These are phyloP conservation scores for Mycena polygramma DNA, from an alignment of 768 basidiomycete genomes.

Conservation along the genomic window DNA sequence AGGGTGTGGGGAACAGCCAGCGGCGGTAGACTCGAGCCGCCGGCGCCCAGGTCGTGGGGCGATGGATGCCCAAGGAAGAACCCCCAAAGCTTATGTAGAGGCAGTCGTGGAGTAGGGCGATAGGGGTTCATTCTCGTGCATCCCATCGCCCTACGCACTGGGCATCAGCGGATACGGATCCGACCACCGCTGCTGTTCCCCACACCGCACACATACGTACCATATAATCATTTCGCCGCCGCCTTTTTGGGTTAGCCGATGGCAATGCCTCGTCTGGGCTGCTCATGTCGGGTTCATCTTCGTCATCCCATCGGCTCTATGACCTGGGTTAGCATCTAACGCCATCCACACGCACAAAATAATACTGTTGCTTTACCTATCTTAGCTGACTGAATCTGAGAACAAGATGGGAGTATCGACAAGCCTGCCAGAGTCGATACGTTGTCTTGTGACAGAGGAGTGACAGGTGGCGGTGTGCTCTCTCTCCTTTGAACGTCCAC, in stretches of 20 bases:
- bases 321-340: not conserved
- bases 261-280: slow-evolving; percentile 15
- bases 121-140: no score
- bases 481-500: slow-evolving; percentile 6
- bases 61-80: no score
- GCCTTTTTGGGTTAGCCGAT: slow-evolving; percentile 15
- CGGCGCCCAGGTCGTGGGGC: no score
- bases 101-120: no score
- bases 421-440: not conserved
- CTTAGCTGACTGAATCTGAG: not conserved
- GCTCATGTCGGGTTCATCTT: not conserved
- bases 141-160: no score
- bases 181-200: no score
- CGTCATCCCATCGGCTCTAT: not conserved
- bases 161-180: no score
- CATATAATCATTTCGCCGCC: not conserved
- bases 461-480: not conserved
- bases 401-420: slow-evolving; percentile 2
- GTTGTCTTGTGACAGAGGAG: not conserved
- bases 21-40: no score
- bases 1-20: no score
- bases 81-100: no score
- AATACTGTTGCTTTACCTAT: not conserved
- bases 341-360: not conserved
- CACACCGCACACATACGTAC: not conserved